phyloP scores from a whole-genome alignment of 1,139 yeast genomes.

The Suhomyces terraborum region DNA sequence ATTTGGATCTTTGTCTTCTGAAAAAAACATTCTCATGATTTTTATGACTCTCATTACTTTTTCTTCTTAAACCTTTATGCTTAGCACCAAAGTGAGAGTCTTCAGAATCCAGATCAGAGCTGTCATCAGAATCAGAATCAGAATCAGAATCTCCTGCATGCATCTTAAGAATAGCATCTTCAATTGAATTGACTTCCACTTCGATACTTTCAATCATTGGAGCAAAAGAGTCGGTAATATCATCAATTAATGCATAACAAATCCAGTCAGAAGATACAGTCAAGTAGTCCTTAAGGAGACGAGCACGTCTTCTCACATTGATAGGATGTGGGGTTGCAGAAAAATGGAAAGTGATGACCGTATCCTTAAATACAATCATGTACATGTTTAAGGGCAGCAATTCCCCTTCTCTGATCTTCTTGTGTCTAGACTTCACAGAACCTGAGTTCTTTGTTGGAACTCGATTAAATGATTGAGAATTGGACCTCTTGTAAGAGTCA shows the following conservation, averaged over 20 bases:
- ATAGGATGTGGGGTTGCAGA: slow-evolving; percentile 96
- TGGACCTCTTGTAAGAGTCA: slow-evolving; percentile 1
- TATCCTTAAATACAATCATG: slow-evolving; percentile 86
- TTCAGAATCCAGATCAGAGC: slow-evolving; percentile 17
- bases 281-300: slow-evolving; percentile 82
- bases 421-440: slow-evolving; percentile 31
- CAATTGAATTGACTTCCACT: slow-evolving; percentile 87
- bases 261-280: slow-evolving; percentile 96
- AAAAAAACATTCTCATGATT: slow-evolving; percentile 32
- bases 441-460: slow-evolving; percentile 21
- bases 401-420: slow-evolving; percentile 64
- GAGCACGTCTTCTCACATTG: slow-evolving; percentile 89
- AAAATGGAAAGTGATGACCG: slow-evolving; percentile 91
- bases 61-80: slow-evolving; percentile 1
- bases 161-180: slow-evolving; percentile 85
- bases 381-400: slow-evolving; percentile 90
- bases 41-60: slow-evolving; percentile 5
- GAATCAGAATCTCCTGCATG: slow-evolving; percentile 64
- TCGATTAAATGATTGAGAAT: slow-evolving; percentile 8
- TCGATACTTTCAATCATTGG: slow-evolving; percentile 95
- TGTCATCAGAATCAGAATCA: slow-evolving; percentile 30
- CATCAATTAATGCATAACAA: slow-evolving; percentile 94
- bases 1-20: slow-evolving; percentile 41
- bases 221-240: slow-evolving; percentile 95
- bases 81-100: slow-evolving; percentile 2